phyloP scores from a whole-genome alignment of 208 protist species.

The Trypanosomatidae sp. region DNA sequence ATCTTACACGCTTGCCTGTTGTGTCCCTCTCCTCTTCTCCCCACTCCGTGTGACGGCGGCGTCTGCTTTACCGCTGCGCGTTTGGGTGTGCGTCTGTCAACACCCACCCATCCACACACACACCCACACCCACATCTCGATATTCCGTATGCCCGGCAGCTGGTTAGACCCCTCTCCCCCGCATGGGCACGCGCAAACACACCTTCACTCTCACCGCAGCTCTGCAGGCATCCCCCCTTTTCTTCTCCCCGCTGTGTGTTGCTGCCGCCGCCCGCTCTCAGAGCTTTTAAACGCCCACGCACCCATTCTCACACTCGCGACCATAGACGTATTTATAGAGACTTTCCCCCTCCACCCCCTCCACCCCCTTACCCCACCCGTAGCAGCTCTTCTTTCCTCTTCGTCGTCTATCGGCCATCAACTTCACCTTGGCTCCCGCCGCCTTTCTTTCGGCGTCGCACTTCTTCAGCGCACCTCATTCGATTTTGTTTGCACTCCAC shows the following conservation, averaged over 20 bases:
- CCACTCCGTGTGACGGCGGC: background rate
- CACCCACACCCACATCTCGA: background rate
- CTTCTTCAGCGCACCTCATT: background rate
- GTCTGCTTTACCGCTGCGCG: background rate
- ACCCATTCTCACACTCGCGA: background rate
- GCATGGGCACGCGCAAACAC: background rate
- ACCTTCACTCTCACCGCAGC: background rate
- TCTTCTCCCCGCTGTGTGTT: background rate
- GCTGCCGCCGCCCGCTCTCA: background rate
- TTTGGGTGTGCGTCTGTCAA: background rate
- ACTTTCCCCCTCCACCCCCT: background rate
- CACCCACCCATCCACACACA: constrained; percentile 4
- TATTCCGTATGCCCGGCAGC: background rate
- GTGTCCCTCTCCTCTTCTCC: background rate
- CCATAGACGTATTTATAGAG: background rate
- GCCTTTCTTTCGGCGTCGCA: background rate
- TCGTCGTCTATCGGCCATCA: background rate
- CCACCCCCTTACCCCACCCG: background rate
- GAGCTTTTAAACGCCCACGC: background rate
- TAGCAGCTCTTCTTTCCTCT: background rate
- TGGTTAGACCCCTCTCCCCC: background rate
- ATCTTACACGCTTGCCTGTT: background rate
- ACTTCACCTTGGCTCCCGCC: background rate
- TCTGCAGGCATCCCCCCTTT: background rate
- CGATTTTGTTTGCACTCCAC: no score